A percentile compares a stretch with the other conserved stretches of the same genome.
Evolutionary conservation across 2,329 filamentous ascomycete species (phyloP).

Genomic region (Fusarium tuaranense): DNA sequence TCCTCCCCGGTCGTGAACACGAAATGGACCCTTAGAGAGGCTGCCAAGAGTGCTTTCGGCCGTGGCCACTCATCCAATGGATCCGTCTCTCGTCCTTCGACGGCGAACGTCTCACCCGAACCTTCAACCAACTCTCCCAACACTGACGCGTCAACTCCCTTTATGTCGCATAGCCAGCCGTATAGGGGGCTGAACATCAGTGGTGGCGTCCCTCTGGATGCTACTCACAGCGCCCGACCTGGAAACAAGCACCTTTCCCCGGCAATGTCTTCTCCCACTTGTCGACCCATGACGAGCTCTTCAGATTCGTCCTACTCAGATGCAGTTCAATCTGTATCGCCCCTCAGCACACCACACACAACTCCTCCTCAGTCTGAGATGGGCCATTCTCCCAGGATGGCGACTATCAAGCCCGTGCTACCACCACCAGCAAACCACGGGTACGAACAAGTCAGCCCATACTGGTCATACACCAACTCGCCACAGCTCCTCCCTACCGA

Average conservation of each 20-base stretch:
- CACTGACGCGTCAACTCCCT: conserved; percentile 16
- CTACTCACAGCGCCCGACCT: conserved; percentile 1
- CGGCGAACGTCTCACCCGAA: conserved; percentile 18
- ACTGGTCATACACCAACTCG: conserved; percentile 38
- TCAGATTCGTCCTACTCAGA: conserved; percentile 55
- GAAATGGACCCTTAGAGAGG: conserved; percentile 52
- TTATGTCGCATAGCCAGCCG: neutral
- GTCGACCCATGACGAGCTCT: conserved; percentile 45
- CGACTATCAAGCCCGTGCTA: conserved; percentile 18
- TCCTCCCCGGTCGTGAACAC: conserved; percentile 29
- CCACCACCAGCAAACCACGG: conserved; percentile 5
- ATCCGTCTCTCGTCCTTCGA: conserved; percentile 26
- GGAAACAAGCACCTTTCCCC: conserved; percentile 20
- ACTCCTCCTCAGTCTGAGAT: conserved; percentile 56
- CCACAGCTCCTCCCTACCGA: conserved; percentile 32
- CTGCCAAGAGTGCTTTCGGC: conserved; percentile 50
- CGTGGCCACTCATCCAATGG: conserved; percentile 29
- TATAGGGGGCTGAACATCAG: neutral
- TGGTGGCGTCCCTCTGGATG: neutral
- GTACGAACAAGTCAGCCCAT: conserved; percentile 30
- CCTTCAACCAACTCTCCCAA: conserved; percentile 11
- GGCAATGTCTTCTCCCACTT: conserved; percentile 6
- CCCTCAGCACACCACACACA: conserved; percentile 54
- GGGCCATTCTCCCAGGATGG: conserved; percentile 40
- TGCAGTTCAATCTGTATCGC: conserved; percentile 50